phyloP scores from a whole-genome alignment of 345 rosid species.

The Lepidium didymum region DNA sequence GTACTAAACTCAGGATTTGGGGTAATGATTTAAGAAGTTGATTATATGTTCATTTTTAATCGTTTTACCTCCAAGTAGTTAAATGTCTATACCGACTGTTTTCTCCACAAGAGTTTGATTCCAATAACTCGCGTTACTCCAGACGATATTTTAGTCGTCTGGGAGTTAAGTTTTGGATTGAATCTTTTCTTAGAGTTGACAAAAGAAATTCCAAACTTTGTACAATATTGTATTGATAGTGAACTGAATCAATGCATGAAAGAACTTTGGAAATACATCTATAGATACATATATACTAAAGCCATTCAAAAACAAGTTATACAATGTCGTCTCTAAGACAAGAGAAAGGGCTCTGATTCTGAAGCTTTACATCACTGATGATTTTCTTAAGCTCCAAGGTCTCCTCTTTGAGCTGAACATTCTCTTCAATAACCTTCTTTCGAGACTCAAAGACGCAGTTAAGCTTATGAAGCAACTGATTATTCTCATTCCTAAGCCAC shows the following conservation, averaged over 20 bases:
- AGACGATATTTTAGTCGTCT: too few species aligned
- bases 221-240: too few species aligned
- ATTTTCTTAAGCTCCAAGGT: slow-evolving; percentile 47
- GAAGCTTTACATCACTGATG: slow-evolving; percentile 52
- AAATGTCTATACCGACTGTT: too few species aligned
- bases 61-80: too few species aligned
- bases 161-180: too few species aligned
- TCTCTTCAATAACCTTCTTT: slow-evolving; percentile 52
- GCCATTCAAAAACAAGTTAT: neutral
- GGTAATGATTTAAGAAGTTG: too few species aligned
- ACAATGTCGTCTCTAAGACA: slow-evolving; percentile 38
- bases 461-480: slow-evolving; percentile 58
- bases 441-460: slow-evolving; percentile 51
- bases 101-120: too few species aligned
- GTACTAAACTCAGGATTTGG: too few species aligned
- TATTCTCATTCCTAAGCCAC: slow-evolving; percentile 73
- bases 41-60: too few species aligned
- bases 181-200: too few species aligned
- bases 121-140: too few species aligned
- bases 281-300: neutral
- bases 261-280: neutral
- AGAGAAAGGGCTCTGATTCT: slow-evolving; percentile 40
- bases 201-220: too few species aligned
- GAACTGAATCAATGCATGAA: neutral
- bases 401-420: slow-evolving; percentile 68